These are phyloP conservation scores for Sarcomyxa edulis DNA, from an alignment of 768 basidiomycete species.

Conservation along the genomic window DNA sequence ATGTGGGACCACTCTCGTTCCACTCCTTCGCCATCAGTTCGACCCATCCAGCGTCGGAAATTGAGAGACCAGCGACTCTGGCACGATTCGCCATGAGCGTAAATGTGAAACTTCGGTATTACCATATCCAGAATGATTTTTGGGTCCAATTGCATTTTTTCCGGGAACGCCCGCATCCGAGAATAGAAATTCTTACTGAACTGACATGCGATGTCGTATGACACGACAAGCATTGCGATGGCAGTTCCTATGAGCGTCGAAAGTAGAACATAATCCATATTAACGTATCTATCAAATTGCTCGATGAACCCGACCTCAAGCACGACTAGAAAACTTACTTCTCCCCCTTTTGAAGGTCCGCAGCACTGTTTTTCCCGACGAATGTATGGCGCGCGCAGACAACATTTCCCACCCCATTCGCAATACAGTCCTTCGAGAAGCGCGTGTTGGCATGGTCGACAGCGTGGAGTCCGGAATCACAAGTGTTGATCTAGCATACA, in stretches of 20 bases:
- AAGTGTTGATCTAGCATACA: slow-evolving; percentile 2
- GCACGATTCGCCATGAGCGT: slow-evolving; percentile 12
- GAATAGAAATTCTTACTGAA: slow-evolving; percentile 8
- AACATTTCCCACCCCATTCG: slow-evolving; percentile 7
- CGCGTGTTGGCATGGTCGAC: slow-evolving; percentile 3
- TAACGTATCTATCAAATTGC: slow-evolving; percentile 12
- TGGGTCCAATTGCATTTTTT: not conserved
- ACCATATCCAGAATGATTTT: not conserved
- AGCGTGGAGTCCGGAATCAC: slow-evolving; percentile 4
- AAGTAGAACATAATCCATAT: slow-evolving; percentile 18
- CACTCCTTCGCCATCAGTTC: slow-evolving; percentile 20
- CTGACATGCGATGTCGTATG: slow-evolving; percentile 26
- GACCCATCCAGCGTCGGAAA: slow-evolving; percentile 17
- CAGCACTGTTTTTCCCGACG: slow-evolving; percentile 17
- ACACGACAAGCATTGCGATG: slow-evolving; percentile 9
- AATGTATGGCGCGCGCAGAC: slow-evolving; percentile 15
- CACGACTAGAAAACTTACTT: slow-evolving; percentile 11
- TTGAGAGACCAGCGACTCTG: slow-evolving; percentile 10
- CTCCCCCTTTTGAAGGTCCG: slow-evolving; percentile 28
- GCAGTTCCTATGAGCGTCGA: slow-evolving; percentile 5
- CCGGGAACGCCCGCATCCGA: slow-evolving; percentile 2
- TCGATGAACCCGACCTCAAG: not conserved
- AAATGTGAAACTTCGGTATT: slow-evolving; percentile 11
- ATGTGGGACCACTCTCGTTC: slow-evolving; percentile 20
- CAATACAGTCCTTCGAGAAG: slow-evolving; percentile 11